Percentiles rank a stretch among this genome's conserved stretches.
These are phyloP conservation scores for Ampelomyces quisqualis DNA, from an alignment of 2,329 filamentous ascomycete genomes.

Conservation along the genomic window DNA sequence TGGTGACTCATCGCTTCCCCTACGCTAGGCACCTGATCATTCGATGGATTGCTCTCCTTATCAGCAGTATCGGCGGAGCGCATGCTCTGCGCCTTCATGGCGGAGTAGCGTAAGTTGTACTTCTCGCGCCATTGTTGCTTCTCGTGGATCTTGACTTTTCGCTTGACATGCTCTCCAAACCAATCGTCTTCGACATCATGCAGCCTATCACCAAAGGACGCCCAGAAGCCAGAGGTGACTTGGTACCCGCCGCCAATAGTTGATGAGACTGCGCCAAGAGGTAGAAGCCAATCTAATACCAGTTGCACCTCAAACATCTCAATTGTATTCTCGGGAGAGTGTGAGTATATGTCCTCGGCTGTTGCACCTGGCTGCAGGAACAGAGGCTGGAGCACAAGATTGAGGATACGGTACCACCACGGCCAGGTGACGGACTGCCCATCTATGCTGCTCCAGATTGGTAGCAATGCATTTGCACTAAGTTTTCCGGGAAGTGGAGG, in stretches of 20 bases:
- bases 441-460: slow-evolving; percentile 73
- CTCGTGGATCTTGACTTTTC: slow-evolving; percentile 20
- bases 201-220: slow-evolving; percentile 35
- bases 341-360: slow-evolving; percentile 54
- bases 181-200: slow-evolving; percentile 31
- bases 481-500: slow-evolving; percentile 33
- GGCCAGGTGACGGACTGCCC: slow-evolving; percentile 56
- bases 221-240: slow-evolving; percentile 31
- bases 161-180: slow-evolving; percentile 35
- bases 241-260: slow-evolving; percentile 22
- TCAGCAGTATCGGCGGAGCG: no score
- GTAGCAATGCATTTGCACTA: slow-evolving; percentile 53
- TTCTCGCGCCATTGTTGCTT: slow-evolving; percentile 27
- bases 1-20: slow-evolving; percentile 6
- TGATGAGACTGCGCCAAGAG: slow-evolving; percentile 25
- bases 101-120: slow-evolving; percentile 22
- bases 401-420: slow-evolving; percentile 65
- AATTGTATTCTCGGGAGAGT: slow-evolving; percentile 26
- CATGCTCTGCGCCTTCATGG: slow-evolving; percentile 7
- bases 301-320: slow-evolving; percentile 39
- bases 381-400: slow-evolving; percentile 62
- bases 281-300: slow-evolving; percentile 34
- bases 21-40: neutral
- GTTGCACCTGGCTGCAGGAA: slow-evolving; percentile 63
- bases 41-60: neutral